These are phyloP conservation scores for Podila minutissima DNA, from an alignment of 192 early-diverging fungal genomes.

Conservation along the genomic window DNA sequence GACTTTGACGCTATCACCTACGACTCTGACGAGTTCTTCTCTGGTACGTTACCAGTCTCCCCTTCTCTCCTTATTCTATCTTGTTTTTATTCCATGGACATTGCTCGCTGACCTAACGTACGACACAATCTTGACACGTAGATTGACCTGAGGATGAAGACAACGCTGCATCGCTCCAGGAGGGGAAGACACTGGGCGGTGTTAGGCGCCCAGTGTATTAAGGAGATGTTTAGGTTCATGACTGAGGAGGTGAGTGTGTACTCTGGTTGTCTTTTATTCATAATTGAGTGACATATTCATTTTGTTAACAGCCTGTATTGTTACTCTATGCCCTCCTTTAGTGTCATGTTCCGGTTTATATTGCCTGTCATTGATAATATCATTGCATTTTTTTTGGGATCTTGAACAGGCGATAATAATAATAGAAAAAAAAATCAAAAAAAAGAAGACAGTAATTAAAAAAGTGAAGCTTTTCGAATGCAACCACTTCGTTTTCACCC, in stretches of 20 bases:
- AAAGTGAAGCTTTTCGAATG: no score
- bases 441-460: background rate
- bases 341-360: no score
- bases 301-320: slow-evolving; percentile 7
- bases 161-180: slow-evolving; percentile 55
- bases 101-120: no score
- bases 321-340: background rate
- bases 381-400: slow-evolving; percentile 5
- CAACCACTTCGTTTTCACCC: no score
- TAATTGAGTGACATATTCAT: background rate
- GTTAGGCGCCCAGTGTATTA: slow-evolving; percentile 37
- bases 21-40: slow-evolving; percentile 74
- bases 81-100: background rate
- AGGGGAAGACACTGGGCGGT: slow-evolving; percentile 48
- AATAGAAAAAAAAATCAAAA: slow-evolving; percentile 14
- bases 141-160: slow-evolving; percentile 51
- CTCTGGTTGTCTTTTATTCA: background rate
- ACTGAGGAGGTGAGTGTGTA: slow-evolving; percentile 35
- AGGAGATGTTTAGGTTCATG: slow-evolving; percentile 24
- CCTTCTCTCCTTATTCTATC: background rate
- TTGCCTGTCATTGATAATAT: no score
- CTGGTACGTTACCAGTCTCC: slow-evolving; percentile 26
- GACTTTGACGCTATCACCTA: slow-evolving; percentile 74
- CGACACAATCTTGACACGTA: background rate
- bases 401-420: slow-evolving; percentile 1